A percentile compares a stretch with the other conserved stretches of the same genome.
These are phyloP conservation scores for Nidularia pulvinata DNA, from an alignment of 768 basidiomycete genomes.

Conservation along the genomic window DNA sequence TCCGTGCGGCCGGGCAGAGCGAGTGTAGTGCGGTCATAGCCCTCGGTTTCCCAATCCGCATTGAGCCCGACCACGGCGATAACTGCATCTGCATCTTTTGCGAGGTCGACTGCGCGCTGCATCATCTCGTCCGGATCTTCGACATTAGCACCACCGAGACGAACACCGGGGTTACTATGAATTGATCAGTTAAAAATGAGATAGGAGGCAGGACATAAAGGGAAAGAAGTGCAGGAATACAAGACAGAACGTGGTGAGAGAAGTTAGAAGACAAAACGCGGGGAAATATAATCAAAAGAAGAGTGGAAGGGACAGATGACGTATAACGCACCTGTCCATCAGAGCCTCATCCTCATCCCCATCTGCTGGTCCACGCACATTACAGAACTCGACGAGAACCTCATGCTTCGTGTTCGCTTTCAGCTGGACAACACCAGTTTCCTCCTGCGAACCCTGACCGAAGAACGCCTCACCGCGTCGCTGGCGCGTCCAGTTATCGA, in stretches of 20 bases:
- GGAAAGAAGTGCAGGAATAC: no score
- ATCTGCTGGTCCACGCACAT: conserved; percentile 73
- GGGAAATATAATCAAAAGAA: neutral
- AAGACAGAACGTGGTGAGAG: no score
- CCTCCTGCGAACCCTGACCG: conserved; percentile 60
- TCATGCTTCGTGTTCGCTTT: conserved; percentile 55
- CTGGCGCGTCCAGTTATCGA: conserved; percentile 86
- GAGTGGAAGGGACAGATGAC: neutral
- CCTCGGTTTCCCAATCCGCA: conserved; percentile 82
- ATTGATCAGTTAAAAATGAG: neutral
- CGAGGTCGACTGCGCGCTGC: conserved; percentile 60
- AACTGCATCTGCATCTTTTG: conserved; percentile 70
- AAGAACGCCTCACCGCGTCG: conserved; percentile 71
- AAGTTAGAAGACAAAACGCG: no score
- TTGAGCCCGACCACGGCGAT: conserved; percentile 81
- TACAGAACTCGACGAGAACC: conserved; percentile 70
- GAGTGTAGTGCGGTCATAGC: conserved; percentile 68
- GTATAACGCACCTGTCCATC: conserved; percentile 45
- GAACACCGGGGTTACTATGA: conserved; percentile 60
- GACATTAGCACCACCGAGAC: conserved; percentile 74
- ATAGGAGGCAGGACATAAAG: no score
- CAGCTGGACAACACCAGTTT: conserved; percentile 53
- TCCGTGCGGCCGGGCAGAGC: conserved; percentile 75
- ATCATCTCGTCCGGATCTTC: conserved; percentile 57
- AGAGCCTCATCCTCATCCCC: conserved; percentile 65